Conservation (phyloP, 768 basidiomycete genomes). For the Tylopilus rubrobrunneus region DNA sequence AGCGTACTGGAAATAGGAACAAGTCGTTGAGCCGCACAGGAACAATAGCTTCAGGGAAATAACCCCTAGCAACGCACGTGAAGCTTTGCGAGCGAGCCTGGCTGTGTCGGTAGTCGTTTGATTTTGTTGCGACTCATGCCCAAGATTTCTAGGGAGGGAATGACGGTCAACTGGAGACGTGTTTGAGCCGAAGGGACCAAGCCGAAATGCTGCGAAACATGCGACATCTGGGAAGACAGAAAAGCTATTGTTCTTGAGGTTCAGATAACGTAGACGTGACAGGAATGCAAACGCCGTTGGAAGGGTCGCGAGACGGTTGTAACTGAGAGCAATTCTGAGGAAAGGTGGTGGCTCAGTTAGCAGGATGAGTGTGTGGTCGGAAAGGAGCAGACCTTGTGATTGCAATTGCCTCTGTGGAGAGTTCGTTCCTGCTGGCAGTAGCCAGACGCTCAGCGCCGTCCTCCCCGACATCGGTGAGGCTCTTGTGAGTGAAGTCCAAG, state of each 20-base stretch:
- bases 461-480: conserved; percentile 70
- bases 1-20: conserved; percentile 53
- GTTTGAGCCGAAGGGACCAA: conserved; percentile 10
- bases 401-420: conserved; percentile 43
- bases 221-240: conserved; percentile 84
- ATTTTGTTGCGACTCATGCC: conserved; percentile 94
- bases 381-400: conserved; percentile 54
- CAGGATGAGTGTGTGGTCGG: conserved; percentile 2
- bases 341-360: conserved; percentile 5
- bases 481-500: conserved; percentile 78
- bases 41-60: conserved; percentile 12
- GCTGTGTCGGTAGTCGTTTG: conserved; percentile 68
- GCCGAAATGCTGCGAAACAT: conserved; percentile 31
- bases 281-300: conserved; percentile 72
- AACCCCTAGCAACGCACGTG: conserved; percentile 44
- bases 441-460: conserved; percentile 74
- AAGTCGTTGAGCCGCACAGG: conserved; percentile 43
- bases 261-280: conserved; percentile 76
- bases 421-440: conserved; percentile 46
- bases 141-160: conserved; percentile 87
- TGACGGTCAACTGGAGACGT: conserved; percentile 61
- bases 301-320: conserved; percentile 77
- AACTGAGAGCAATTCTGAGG: conserved; percentile 75
- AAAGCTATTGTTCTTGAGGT: conserved; percentile 82
- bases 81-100: conserved; percentile 75